Base-by-base conservation (phyloP, 352 stramenopile genomes). In the Globisporangium carolinianum region DNA sequence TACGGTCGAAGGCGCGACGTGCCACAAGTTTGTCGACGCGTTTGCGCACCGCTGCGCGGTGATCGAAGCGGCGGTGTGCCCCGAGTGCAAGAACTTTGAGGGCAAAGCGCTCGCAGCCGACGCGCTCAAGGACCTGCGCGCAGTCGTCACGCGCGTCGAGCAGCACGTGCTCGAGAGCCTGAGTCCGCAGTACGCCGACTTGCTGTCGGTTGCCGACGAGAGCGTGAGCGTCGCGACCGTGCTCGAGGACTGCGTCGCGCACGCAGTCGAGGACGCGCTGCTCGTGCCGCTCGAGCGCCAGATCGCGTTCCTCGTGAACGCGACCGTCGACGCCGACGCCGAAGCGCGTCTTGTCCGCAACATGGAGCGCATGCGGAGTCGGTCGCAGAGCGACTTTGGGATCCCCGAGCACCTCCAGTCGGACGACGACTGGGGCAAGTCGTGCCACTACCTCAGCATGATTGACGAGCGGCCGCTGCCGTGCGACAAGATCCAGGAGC, bases 361-460 rank as follows among this genome's bases (percentile, higher is more conserved):
- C 51, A 89, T 93, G 32, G 76, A 87, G 50, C 72, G 75, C 37
- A 69, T 90, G 60, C 80, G 69, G 47, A 75, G 75, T 9, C 70
- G 78, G 10, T 77, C 78, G 12, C 83, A 93, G 65, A 70, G 62
- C 9, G 80, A 89, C 4, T 90, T 87, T 56, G 83, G 83, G 36
- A 93, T 93, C 42, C 78, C 83, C 0, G 81, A 89, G 53, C 72
- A 87, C 43, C 47, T 91, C 24, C 79, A 89, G 62, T 89, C 77
- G 0, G 81, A 90, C 4, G 78, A 87, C 57, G 74, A 90, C 49
- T 91, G 78, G 78, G 83, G 83, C 3, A 75, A 88, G 12, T 89
- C 79, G 17, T 90, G 80, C 60, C 82, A 91, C 61, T 83, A 91
- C 43, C 37, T 93, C 51, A 90, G 76, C 52, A 90, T 89, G 79